Evolutionary conservation across 306 rosid genomes (phyloP), one percentile per base, ranked within the genome.

Genomic region (Pyrus communis): DNA sequence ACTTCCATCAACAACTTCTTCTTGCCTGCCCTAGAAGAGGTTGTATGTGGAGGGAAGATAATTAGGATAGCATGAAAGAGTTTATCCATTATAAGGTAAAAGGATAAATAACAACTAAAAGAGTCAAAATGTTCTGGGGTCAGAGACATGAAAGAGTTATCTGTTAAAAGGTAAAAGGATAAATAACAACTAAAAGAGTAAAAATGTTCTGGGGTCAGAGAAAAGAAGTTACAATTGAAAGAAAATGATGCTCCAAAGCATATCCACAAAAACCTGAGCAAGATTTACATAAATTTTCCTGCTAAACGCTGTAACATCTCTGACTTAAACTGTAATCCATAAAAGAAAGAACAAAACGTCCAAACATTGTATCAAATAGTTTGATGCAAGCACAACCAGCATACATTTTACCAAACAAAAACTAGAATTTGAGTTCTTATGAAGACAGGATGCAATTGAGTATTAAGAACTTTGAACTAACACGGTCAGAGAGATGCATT

Each of bases 401-500:
- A 60, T 40, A 38, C 40, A 17, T 64, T 64, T 64, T 64, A 31
- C 42, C 43, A 10, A 11, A 35, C 46, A 66, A 19, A 65, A 35
- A 66, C 5, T 2, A 2, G 28, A 43, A 66, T 66, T 6, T 22
- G 51, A 10, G 15, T n/a, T 66, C 14, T 66, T 19, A 35, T 66
- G 42, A 66, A 18, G 70, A 35, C 70, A 19, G 27, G 15, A 66
- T 77, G 78, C 58, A 60, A 22, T 38, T 45, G 33, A 38, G 69
- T 60, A 70, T 30, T n/a, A 82, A 38, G 65, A 75, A 68, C 63
- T 62, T 45, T 67, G 49, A 81, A 89, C 97, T 88, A 75, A 96
- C 99, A 77, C 88, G 91, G 21, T 92, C 97, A 72, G 99, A 92
- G 75, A 96, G 99, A 85, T 96, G 99, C 96, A 91, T 91, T 22